Evolutionary conservation across 768 basidiomycete genomes (phyloP).

Genomic region (Tremella yokohamensis): DNA sequence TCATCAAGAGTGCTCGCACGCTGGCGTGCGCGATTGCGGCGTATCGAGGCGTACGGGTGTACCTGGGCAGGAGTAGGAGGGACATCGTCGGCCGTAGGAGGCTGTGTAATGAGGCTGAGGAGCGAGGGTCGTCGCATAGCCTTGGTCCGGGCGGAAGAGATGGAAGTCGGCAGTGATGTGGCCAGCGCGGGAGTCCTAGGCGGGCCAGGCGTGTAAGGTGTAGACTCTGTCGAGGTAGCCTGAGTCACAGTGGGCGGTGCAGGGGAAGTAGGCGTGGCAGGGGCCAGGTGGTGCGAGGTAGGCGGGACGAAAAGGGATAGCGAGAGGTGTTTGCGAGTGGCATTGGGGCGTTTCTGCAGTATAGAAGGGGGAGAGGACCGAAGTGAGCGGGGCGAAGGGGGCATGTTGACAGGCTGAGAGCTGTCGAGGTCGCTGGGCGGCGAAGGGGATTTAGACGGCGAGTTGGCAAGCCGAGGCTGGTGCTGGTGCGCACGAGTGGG

Average conservation of each 20-base stretch:
- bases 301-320: conserved; percentile 5
- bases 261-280: conserved; percentile 1
- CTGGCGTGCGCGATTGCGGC: conserved; percentile 8
- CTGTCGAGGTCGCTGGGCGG: no score
- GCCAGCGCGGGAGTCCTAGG: conserved; percentile 37
- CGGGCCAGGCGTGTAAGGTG: conserved; percentile 40
- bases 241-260: conserved; percentile 1
- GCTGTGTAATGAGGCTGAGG: conserved; percentile 34
- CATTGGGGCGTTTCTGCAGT: conserved; percentile 10
- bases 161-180: conserved; percentile 21
- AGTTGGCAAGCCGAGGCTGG: no score
- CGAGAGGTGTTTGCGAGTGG: conserved; percentile 8
- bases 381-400: background rate
- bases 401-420: background rate
- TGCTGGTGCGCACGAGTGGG: no score
- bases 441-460: no score
- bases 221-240: background rate
- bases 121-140: conserved; percentile 29
- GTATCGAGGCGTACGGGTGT: conserved; percentile 15
- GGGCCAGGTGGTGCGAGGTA: background rate
- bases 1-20: background rate
- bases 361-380: conserved; percentile 1
- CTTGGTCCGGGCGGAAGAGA: conserved; percentile 5
- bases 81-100: conserved; percentile 15
- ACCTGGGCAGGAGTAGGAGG: conserved; percentile 26